phyloP scores from a whole-genome alignment of 2,329 filamentous ascomycete species.

The Phyllosticta citrichinensis region DNA sequence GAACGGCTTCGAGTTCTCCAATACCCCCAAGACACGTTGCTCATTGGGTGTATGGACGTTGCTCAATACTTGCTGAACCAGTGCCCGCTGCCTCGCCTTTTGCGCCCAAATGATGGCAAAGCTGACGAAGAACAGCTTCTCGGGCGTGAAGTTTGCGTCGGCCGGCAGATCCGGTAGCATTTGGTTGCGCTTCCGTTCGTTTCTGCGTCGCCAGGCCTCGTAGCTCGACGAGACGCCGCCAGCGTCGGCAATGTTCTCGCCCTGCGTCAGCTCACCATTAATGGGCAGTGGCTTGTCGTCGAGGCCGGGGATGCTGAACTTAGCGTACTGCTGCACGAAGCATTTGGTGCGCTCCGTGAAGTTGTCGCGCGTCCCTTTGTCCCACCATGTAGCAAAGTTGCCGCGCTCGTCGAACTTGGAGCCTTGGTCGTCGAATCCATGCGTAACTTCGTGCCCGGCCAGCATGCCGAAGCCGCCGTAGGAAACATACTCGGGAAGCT shows the following conservation, averaged over 20 bases:
- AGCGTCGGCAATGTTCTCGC: conserved; percentile 64
- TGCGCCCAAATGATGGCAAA: conserved; percentile 59
- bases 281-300: conserved; percentile 50
- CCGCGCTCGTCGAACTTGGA: conserved; percentile 55
- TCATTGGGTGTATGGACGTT: conserved; percentile 58
- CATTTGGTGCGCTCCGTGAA: conserved; percentile 53
- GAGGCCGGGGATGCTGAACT: conserved; percentile 46
- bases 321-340: conserved; percentile 57
- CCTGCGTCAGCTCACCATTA: conserved; percentile 53
- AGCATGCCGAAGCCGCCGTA: conserved; percentile 58
- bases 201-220: conserved; percentile 53
- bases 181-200: conserved; percentile 38
- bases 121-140: conserved; percentile 60
- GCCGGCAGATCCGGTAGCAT: conserved; percentile 7
- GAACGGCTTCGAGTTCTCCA: conserved; percentile 59
- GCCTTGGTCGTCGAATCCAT: conserved; percentile 59
- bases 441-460: conserved; percentile 56
- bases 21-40: conserved; percentile 49
- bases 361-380: conserved; percentile 45
- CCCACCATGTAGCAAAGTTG: conserved; percentile 59
- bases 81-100: conserved; percentile 49
- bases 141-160: conserved; percentile 44
- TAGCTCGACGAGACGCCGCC: conserved; percentile 55
- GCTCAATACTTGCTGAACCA: conserved; percentile 47
- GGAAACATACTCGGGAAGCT: conserved; percentile 53